Evolutionary conservation across 1,139 yeast species (phyloP), one percentile per base, ranked within the genome.

Genomic region (Tardiomyces depauwii): DNA sequence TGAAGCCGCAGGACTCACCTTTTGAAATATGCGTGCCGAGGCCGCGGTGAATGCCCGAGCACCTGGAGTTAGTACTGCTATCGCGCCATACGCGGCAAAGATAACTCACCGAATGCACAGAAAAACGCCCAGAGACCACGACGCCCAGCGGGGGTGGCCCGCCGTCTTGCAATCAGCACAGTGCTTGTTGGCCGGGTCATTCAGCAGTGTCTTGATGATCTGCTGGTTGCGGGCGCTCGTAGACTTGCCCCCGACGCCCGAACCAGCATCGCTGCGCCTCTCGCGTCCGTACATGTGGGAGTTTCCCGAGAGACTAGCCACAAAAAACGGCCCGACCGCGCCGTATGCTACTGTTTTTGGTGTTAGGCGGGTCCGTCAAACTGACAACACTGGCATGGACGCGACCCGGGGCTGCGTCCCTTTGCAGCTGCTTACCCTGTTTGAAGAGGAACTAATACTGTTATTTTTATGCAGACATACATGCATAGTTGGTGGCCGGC

Each of bases 71-170:
- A 44, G 16, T 39, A 21, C 14, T 33, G 9, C 4, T 3, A 4
- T 5, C 5, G 18, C 23, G 6, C n/a, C 3, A 11, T 4, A 4
- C 13, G 9, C 21, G 18, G 32, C 54, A 6, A 42, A 30, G 5
- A 30, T 5, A 30, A 30, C 36, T 12, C 36, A 30, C 55, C 69
- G 52, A 50, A 91, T 91, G 65, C 98, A 91, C 42, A 91, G 75
- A 59, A 91, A 89, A 50, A 94, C 78, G 28, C 98, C 98, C 49
- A 91, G 66, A 56, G 82, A 87, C 96, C 97, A 91, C 19, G 94
- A 82, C 11, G 97, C 96, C 98, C 98, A 91, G 47, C 98, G 73
- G 14, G 98, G 98, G 64, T 89, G 95, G 40, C 83, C 77, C 16
- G 91, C 75, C 0, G 80, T 74, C 63, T 91, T 91, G 66, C 98